A percentile compares a stretch with the other conserved stretches of the same genome.
These are phyloP conservation scores for Besnoitia besnoiti DNA, from an alignment of 169 alveolate species.

Conservation along the genomic window DNA sequence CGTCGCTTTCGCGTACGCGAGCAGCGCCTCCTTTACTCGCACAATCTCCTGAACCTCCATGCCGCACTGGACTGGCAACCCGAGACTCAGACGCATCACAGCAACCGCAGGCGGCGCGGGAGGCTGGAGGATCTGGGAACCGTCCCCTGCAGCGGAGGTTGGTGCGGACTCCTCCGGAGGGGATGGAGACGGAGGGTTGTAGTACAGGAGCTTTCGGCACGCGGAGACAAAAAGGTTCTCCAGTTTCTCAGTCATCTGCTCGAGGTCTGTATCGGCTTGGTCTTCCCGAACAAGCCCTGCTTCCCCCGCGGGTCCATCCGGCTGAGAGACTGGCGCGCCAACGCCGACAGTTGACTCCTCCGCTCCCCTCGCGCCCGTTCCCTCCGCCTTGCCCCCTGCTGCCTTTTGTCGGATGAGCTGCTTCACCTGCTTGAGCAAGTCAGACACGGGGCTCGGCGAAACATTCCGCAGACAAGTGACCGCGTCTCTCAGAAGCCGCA, in stretches of 20 bases:
- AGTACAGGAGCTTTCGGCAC: conserved; percentile 57
- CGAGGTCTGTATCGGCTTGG: not conserved
- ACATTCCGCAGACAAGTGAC: conserved; percentile 32
- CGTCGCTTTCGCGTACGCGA: conserved; percentile 51
- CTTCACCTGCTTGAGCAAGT: not conserved
- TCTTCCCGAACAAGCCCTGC: not conserved
- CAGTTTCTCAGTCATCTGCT: not conserved
- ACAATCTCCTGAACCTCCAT: conserved; percentile 56
- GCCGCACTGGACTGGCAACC: conserved; percentile 65
- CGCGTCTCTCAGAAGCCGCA: conserved; percentile 41
- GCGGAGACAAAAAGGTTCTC: conserved; percentile 53
- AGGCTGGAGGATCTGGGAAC: not conserved
- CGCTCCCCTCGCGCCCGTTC: not conserved
- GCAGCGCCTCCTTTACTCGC: conserved; percentile 51
- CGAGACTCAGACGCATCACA: conserved; percentile 56
- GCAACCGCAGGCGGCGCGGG: conserved; percentile 39
- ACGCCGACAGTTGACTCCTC: too few relatives aligned
- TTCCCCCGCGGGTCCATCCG: not conserved
- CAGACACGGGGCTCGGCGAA: not conserved
- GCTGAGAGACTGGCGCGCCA: too few relatives aligned
- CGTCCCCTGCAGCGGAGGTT: not conserved
- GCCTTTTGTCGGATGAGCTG: not conserved
- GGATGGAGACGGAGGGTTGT: conserved; percentile 51
- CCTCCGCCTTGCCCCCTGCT: not conserved
- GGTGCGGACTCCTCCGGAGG: not conserved